Conservation (phyloP, 176 grass and related monocot species). For the Triticum dicoccoides region DNA sequence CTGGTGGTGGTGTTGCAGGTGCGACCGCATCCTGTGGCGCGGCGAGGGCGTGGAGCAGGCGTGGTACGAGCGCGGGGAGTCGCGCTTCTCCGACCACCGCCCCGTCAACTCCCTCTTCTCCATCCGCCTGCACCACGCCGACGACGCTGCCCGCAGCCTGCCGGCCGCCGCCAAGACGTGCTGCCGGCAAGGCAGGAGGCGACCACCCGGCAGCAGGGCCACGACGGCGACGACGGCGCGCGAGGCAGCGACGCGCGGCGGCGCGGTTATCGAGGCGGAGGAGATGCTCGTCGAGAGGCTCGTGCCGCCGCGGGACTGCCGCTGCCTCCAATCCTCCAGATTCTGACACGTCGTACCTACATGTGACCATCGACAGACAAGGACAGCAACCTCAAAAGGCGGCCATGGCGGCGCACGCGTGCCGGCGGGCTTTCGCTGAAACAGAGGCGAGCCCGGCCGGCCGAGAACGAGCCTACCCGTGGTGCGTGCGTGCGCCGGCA, state of each 20-base stretch:
- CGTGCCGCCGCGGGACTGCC: slow-evolving; percentile 30
- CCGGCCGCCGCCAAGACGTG: background rate
- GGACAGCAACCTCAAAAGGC: background rate
- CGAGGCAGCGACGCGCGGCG: background rate
- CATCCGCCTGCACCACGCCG: slow-evolving; percentile 11
- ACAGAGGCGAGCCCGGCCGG: background rate
- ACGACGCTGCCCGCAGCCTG: background rate
- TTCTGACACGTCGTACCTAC: slow-evolving; percentile 35
- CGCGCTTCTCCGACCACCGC: slow-evolving; percentile 86
- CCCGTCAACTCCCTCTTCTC: slow-evolving; percentile 78
- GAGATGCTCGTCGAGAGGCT: slow-evolving; percentile 36
- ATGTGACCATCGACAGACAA: background rate
- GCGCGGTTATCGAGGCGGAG: slow-evolving; percentile 43
- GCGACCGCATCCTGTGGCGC: slow-evolving; percentile 89
- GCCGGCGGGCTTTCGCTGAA: background rate
- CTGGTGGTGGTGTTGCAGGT: slow-evolving; percentile 35
- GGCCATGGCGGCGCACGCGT: background rate
- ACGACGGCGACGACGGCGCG: too few species aligned
- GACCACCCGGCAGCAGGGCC: too few species aligned
- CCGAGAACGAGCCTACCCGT: background rate
- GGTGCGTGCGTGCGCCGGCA: background rate
- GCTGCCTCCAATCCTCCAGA: slow-evolving; percentile 40
- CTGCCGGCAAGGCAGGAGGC: too few species aligned
- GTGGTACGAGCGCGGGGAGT: slow-evolving; percentile 78
- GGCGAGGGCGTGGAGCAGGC: slow-evolving; percentile 69